phyloP scores from a whole-genome alignment of 768 basidiomycete genomes.

The Boletellus ananas region DNA sequence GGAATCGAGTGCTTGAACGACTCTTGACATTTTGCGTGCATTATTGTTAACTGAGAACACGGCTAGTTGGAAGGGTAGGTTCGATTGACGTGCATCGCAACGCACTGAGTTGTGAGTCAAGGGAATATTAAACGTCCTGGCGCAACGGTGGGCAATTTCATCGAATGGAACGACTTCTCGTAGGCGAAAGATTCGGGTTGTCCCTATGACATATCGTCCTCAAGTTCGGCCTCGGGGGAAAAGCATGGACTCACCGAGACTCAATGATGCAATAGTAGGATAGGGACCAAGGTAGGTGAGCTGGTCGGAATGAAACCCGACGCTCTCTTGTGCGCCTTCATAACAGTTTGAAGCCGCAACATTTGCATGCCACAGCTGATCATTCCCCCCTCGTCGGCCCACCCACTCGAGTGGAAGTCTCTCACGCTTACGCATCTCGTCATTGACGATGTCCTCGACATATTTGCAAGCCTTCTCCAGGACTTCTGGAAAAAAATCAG shows the following conservation, averaged over 20 bases:
- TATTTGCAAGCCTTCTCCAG: constrained; percentile 80
- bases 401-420: constrained; percentile 70
- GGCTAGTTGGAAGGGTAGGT: background rate
- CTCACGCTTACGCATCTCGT: constrained; percentile 58
- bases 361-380: constrained; percentile 65
- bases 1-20: constrained; percentile 77
- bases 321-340: constrained; percentile 74
- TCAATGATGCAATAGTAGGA: constrained; percentile 81
- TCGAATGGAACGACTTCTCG: constrained; percentile 72
- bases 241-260: constrained; percentile 51
- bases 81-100: constrained; percentile 7
- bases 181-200: constrained; percentile 64
- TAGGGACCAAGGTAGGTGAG: constrained; percentile 79
- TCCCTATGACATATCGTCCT: constrained; percentile 41
- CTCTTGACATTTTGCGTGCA: constrained; percentile 85
- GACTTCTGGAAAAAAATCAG: constrained; percentile 52
- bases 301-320: constrained; percentile 81
- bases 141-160: constrained; percentile 51
- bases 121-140: constrained; percentile 75
- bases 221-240: background rate
- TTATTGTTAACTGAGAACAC: constrained; percentile 62
- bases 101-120: constrained; percentile 75
- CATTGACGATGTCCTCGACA: constrained; percentile 67
- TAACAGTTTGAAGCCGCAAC: constrained; percentile 87
- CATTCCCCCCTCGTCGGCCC: constrained; percentile 24